Conservation (phyloP, 139 green algal genomes). For the Volvox reticuliferus region DNA sequence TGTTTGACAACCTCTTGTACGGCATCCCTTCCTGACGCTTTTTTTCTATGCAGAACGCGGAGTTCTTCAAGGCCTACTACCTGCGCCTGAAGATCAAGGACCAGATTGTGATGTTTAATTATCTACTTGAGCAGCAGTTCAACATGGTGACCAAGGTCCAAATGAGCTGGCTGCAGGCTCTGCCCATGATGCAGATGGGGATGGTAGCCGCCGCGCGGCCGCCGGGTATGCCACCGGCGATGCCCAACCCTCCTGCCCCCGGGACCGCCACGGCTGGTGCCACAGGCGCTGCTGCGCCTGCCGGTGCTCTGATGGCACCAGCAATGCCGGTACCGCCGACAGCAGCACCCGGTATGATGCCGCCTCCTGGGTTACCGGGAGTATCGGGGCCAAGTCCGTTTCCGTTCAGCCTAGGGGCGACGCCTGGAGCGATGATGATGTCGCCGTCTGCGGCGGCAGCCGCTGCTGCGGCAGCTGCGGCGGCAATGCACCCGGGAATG, state of each 20-base stretch:
- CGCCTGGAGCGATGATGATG: conserved; percentile 16
- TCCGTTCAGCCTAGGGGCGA: conserved; percentile 8
- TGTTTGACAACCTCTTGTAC: no score
- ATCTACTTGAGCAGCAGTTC: conserved; percentile 91
- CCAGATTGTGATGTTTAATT: conserved; percentile 94
- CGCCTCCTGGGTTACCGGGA: conserved; percentile 23
- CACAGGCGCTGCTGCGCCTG: neutral
- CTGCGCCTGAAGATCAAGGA: conserved; percentile 89
- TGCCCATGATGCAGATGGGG: conserved; percentile 42
- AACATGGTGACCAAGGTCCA: conserved; percentile 71
- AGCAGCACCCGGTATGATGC: conserved; percentile 35
- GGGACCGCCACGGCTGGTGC: neutral
- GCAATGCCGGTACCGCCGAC: neutral
- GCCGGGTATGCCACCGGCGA: neutral
- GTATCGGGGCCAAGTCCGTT: conserved; percentile 18
- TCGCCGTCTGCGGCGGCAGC: conserved; percentile 18
- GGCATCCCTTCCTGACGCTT: no score
- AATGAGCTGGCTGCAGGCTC: conserved; percentile 55
- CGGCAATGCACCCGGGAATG: conserved; percentile 30
- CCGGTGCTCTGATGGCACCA: neutral
- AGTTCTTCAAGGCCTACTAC: conserved; percentile 94
- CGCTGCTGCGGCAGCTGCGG: neutral
- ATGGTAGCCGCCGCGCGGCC: conserved; percentile 12
- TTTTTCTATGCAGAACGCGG: conserved; percentile 81
- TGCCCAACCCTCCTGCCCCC: neutral